phyloP scores from a whole-genome alignment of 805 yeast genomes.

The Myxozyma udenii region DNA sequence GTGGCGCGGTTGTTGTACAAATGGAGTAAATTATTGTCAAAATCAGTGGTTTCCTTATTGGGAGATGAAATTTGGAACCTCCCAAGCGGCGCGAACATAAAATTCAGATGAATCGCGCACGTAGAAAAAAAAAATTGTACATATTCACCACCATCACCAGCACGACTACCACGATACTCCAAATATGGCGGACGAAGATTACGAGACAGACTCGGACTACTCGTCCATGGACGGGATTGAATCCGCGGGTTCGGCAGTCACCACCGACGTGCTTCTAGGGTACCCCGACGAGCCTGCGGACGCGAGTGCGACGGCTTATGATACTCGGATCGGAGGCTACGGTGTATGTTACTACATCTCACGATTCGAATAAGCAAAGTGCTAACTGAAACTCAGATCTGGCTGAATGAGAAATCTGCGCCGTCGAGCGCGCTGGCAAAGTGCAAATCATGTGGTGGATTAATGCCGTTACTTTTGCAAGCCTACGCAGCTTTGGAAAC shows the following conservation, averaged over 20 bases:
- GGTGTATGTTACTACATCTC: constrained; percentile 42
- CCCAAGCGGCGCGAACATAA: too few species aligned
- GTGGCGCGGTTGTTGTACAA: too few species aligned
- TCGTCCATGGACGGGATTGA: neutral
- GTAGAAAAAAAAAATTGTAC: too few species aligned
- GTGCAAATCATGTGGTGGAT: constrained; percentile 64
- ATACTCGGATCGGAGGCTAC: constrained; percentile 78
- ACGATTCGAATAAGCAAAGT: neutral
- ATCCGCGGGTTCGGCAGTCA: neutral
- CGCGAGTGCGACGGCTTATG: constrained; percentile 39
- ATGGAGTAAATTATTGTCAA: too few species aligned
- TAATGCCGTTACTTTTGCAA: constrained; percentile 70
- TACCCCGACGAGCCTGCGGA: constrained; percentile 34
- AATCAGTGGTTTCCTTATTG: too few species aligned
- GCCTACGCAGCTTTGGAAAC: constrained; percentile 75
- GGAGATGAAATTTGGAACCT: too few species aligned
- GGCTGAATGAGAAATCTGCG: constrained; percentile 60
- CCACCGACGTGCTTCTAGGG: constrained; percentile 40
- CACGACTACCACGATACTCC: too few species aligned
- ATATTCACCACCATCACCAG: too few species aligned
- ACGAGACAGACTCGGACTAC: constrained; percentile 28
- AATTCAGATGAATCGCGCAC: too few species aligned
- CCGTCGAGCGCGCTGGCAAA: constrained; percentile 52
- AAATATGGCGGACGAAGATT: constrained; percentile 3
- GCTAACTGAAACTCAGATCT: constrained; percentile 37